Conservation (phyloP, 352 stramenopile species). For the Pseudoperonospora humuli region DNA sequence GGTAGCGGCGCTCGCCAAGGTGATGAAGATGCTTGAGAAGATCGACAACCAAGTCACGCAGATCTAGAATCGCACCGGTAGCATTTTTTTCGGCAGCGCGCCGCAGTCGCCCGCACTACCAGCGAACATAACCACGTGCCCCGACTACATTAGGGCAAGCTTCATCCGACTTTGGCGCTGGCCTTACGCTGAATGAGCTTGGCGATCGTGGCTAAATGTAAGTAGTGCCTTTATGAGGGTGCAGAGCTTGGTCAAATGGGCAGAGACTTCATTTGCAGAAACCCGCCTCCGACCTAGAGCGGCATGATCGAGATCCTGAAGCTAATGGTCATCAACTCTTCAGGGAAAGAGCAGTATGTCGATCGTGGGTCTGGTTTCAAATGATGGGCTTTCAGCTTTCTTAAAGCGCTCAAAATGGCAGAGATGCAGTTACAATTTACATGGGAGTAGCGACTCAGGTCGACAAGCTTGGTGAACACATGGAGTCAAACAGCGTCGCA, state of each 20-base stretch:
- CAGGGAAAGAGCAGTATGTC: neutral
- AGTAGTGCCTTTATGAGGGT: neutral
- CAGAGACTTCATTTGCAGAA: neutral
- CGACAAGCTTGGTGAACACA: neutral
- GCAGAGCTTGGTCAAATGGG: neutral
- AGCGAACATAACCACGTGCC: neutral
- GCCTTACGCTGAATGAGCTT: neutral
- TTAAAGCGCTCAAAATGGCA: neutral
- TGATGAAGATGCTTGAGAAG: too few species aligned
- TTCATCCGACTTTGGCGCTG: neutral
- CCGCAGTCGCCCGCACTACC: neutral
- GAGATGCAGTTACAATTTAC: neutral
- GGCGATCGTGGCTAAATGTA: neutral
- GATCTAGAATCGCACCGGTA: neutral
- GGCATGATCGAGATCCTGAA: neutral
- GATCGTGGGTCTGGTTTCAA: neutral
- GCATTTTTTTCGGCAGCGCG: neutral
- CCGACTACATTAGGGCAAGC: neutral
- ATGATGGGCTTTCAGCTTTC: neutral
- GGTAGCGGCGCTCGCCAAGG: too few species aligned
- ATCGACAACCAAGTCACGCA: neutral
- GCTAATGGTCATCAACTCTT: neutral
- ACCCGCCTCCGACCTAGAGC: neutral
- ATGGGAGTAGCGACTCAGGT: neutral
- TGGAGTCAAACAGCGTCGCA: neutral